A percentile compares a stretch with the other conserved stretches of the same genome.
Evolutionary conservation across 208 protist species (phyloP).

Genomic region (Crithidia expoeki): DNA sequence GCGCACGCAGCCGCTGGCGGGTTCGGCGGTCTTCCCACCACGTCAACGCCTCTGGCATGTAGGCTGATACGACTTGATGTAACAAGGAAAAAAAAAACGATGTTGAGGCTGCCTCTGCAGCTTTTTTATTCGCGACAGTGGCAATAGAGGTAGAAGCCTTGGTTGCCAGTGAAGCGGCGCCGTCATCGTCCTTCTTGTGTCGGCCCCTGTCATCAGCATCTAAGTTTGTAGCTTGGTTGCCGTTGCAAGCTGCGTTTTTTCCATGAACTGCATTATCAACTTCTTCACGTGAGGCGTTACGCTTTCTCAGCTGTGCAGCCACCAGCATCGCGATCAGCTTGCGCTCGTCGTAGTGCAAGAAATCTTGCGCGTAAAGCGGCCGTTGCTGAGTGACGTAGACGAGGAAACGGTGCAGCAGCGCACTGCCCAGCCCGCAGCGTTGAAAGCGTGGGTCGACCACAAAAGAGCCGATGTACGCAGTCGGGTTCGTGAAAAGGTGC

Average conservation of each 20-base stretch:
- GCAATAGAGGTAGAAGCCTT: background rate
- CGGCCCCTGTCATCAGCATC: background rate
- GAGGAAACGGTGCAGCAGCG: slow-evolving; percentile 59
- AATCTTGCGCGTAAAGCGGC: slow-evolving; percentile 52
- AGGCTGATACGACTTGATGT: slow-evolving; percentile 10
- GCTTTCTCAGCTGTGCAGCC: slow-evolving; percentile 25
- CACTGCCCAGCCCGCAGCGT: slow-evolving; percentile 57
- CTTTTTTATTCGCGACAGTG: background rate
- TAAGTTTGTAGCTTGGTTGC: too few species aligned
- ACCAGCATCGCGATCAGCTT: slow-evolving; percentile 34
- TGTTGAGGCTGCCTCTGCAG: background rate
- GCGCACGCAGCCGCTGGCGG: slow-evolving; percentile 21
- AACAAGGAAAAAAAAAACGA: background rate
- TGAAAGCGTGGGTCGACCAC: slow-evolving; percentile 60
- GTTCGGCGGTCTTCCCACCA: slow-evolving; percentile 34
- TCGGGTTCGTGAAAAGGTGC: slow-evolving; percentile 65
- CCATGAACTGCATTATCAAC: too few species aligned
- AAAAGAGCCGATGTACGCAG: slow-evolving; percentile 73
- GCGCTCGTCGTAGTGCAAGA: slow-evolving; percentile 57
- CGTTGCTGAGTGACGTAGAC: slow-evolving; percentile 55
- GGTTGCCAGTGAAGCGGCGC: background rate
- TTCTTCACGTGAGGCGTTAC: background rate
- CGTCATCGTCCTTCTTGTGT: background rate
- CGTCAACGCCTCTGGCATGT: slow-evolving; percentile 19
- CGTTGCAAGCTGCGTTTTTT: too few species aligned